Evolutionary conservation across 2,329 filamentous ascomycete genomes (phyloP), one percentile per base, ranked within the genome.

Genomic region (Boeremia lycopersici): DNA sequence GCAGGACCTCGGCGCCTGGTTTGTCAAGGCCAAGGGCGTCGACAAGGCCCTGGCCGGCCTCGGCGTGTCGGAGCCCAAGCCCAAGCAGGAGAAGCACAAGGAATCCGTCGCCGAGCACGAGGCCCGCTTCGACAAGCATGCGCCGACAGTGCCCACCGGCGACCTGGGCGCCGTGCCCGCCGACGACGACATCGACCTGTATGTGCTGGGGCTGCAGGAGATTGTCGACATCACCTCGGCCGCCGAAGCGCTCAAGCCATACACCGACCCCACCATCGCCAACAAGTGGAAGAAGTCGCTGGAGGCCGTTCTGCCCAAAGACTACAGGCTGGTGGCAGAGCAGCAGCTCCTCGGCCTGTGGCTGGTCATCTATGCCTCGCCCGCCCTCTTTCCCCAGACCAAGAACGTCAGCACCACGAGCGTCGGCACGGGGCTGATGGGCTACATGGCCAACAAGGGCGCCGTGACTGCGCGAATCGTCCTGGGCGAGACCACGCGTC

Each of bases 381-480:
- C 92, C 0, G 83, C 86, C 8, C 81, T 98, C 35, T 85, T 85
- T 1, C 82, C 87, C 0, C 89, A 88, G 2, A 84, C 98, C 65
- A 90, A 86, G 58, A 90, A 90, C 43, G 86, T 96, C 63, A 96
- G 90, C 74, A 92, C 89, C 1, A 87, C 87, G 4, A 89, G 86
- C 53, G 88, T 98, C 7, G 93, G 93, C 0, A 99, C 95, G 0
- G 95, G 95, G 0, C 75, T 98, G 38, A 85, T 96, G 75, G 93
- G 93, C 0, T 96, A 96, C 69, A 88, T 97, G 79, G 95, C 95
- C 9, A 99, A 99, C 74, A 99, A 99, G 73, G 95, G 95, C 1
- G 93, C 90, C 4, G 89, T 96, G 0, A 85, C 88, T 3, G 89
- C 89, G 4, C 85, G 93, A 17, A 79, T 99, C 4, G 81, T 99